phyloP scores from a whole-genome alignment of 2,329 filamentous ascomycete species.

The Talaromyces sp. region DNA sequence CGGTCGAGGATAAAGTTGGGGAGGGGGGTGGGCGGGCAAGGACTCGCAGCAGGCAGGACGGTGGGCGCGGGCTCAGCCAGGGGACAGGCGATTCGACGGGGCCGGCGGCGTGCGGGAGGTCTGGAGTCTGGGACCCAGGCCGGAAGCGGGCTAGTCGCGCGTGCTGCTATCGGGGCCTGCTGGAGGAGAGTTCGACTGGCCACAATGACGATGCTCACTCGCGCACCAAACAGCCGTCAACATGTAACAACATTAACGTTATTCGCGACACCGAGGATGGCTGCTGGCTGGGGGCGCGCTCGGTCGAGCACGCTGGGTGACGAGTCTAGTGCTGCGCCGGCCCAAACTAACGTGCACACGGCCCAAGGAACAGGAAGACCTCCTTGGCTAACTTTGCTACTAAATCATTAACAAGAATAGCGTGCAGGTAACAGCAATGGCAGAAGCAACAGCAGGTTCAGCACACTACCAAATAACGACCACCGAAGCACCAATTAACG shows the following conservation, averaged over 20 bases:
- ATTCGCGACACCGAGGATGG: no score
- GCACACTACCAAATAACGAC: no score
- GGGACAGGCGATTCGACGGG: conserved; percentile 12
- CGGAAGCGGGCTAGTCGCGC: neutral
- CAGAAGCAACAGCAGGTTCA: no score
- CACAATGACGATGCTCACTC: neutral
- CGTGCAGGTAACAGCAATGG: no score
- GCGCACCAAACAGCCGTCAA: no score
- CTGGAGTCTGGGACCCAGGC: conserved; percentile 2
- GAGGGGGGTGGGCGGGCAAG: conserved; percentile 9
- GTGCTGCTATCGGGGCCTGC: neutral
- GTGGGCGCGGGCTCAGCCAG: neutral
- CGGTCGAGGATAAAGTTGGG: conserved; percentile 17
- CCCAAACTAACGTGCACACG: neutral
- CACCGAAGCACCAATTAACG: no score
- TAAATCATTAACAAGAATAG: no score
- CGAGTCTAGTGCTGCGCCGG: neutral
- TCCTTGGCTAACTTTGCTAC: neutral
- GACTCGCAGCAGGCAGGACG: conserved; percentile 7
- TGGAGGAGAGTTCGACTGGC: neutral
- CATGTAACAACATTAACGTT: no score
- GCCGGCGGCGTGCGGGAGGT: neutral
- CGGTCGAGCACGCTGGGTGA: neutral
- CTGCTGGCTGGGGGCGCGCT: neutral
- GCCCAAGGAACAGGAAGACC: conserved; percentile 7